Evolutionary conservation across 1,284 basidiomycete genomes (phyloP), one percentile per base, ranked within the genome.

Genomic region (Xerocomus cyaneibrunnescens): DNA sequence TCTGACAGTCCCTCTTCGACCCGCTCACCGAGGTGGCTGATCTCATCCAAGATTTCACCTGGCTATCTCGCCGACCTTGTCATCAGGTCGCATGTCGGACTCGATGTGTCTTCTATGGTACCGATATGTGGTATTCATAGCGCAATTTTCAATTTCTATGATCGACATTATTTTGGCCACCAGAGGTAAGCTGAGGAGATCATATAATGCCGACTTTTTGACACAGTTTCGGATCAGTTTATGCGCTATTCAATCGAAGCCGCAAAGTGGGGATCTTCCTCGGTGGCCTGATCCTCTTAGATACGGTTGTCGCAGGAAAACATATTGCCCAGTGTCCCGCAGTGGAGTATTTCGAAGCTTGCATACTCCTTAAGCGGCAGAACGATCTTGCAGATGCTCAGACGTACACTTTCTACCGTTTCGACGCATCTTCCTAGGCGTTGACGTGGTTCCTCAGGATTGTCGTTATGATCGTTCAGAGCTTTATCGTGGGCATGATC

Each of bases 181-280:
- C 6, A 51, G 64, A 55, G 51, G 67, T 66, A 5, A 48, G 65
- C 9, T n/a, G n/a, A 5, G 0, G 12, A n/a, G n/a, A 30, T 7
- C 22, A 28, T 10, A 22, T 14, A n/a, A 10, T 23, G 1, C 7
- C 1, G 0, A 5, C 7, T 30, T 44, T 28, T 16, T 16, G 42
- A 12, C 21, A 5, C 17, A 5, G 28, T 34, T 37, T 7, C 21
- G 36, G 10, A 36, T 17, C 23, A 68, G 65, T 65, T 21, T 64
- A 45, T 39, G 59, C 60, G 3, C 31, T 67, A 5, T 69, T 64
- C 36, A 61, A 65, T 38, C 55, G 45, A 19, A 68, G 22, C 36
- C 52, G 51, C 21, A 59, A 36, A 45, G 37, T 48, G 13, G 45
- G 32, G 31, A 0, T 52, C 4, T 51, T 61, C 14, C 44, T 62